Conservation (phyloP, 2,329 filamentous ascomycete species). For the Rhexocercosporidium sp. region DNA sequence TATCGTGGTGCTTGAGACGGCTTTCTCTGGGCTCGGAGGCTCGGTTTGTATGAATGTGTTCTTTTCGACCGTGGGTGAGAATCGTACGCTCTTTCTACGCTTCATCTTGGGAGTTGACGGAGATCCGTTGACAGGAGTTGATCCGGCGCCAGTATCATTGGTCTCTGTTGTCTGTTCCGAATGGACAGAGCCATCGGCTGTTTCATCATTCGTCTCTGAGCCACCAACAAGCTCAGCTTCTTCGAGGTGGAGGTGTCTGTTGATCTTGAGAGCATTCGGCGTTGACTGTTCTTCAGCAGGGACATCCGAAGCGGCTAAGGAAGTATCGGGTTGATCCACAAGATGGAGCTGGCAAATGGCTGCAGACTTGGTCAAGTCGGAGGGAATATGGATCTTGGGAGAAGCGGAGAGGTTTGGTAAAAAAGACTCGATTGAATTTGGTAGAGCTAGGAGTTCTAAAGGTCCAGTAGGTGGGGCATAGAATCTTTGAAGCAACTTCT, state of each 20-base stretch:
- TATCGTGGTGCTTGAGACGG: slow-evolving; percentile 11
- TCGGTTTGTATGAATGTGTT: slow-evolving; percentile 63
- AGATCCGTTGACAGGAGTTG: slow-evolving; percentile 22
- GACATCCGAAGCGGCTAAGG: neutral
- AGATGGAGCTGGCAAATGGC: neutral
- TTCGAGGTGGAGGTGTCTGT: slow-evolving; percentile 16
- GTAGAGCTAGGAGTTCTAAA: slow-evolving; percentile 23
- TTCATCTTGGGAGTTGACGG: slow-evolving; percentile 44
- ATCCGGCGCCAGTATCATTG: slow-evolving; percentile 16
- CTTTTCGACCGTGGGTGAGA: slow-evolving; percentile 70
- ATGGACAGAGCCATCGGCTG: slow-evolving; percentile 26
- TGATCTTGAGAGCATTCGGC: slow-evolving; percentile 16
- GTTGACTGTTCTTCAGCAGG: neutral
- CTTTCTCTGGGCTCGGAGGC: slow-evolving; percentile 39
- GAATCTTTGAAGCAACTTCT: slow-evolving; percentile 9
- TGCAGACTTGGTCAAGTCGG: neutral
- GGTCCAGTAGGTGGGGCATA: slow-evolving; percentile 20
- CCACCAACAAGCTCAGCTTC: slow-evolving; percentile 24
- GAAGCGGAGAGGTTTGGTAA: neutral
- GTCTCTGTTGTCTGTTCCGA: slow-evolving; percentile 29
- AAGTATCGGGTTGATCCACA: neutral
- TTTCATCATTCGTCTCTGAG: slow-evolving; percentile 30
- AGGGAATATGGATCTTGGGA: neutral
- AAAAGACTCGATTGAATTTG: slow-evolving; percentile 19
- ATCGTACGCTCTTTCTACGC: slow-evolving; percentile 69